Evolutionary conservation across 805 yeast genomes (phyloP).

Genomic region (Zygosaccharomyces bailii): DNA sequence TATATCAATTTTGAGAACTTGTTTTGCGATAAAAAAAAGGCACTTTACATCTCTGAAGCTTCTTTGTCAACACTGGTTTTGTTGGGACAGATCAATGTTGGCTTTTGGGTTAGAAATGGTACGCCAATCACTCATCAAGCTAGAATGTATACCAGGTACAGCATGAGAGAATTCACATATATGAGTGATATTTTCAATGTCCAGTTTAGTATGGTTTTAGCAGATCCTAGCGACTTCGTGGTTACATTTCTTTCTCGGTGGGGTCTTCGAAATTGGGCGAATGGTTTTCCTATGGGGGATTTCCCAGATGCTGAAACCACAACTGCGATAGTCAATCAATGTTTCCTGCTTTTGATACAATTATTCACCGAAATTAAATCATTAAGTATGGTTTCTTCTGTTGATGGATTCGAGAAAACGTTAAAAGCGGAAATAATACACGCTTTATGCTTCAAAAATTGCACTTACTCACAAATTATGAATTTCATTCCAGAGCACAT

Average conservation of each 20-base stretch:
- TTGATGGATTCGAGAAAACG: constrained; percentile 47
- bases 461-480: constrained; percentile 67
- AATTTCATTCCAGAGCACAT: constrained; percentile 73
- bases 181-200: constrained; percentile 71
- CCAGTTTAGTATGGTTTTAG: constrained; percentile 56
- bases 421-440: constrained; percentile 76
- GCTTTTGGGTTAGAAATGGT: constrained; percentile 95
- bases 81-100: constrained; percentile 79
- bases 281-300: constrained; percentile 39
- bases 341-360: constrained; percentile 62
- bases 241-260: constrained; percentile 64
- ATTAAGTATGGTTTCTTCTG: constrained; percentile 47
- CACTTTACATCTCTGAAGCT: constrained; percentile 47
- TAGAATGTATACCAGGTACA: constrained; percentile 71
- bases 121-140: constrained; percentile 73
- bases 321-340: constrained; percentile 73
- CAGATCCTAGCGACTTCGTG: constrained; percentile 54
- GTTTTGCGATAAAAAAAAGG: constrained; percentile 20
- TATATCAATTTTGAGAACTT: constrained; percentile 20
- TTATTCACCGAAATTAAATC: constrained; percentile 64
- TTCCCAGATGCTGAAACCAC: constrained; percentile 45
- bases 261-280: constrained; percentile 57
- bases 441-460: constrained; percentile 69
- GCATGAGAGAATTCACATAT: constrained; percentile 79
- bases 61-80: constrained; percentile 74